Percentiles rank a stretch among this genome's conserved stretches.
Evolutionary conservation across 2,329 filamentous ascomycete genomes (phyloP).

Genomic region (Metarhizium robertsii): DNA sequence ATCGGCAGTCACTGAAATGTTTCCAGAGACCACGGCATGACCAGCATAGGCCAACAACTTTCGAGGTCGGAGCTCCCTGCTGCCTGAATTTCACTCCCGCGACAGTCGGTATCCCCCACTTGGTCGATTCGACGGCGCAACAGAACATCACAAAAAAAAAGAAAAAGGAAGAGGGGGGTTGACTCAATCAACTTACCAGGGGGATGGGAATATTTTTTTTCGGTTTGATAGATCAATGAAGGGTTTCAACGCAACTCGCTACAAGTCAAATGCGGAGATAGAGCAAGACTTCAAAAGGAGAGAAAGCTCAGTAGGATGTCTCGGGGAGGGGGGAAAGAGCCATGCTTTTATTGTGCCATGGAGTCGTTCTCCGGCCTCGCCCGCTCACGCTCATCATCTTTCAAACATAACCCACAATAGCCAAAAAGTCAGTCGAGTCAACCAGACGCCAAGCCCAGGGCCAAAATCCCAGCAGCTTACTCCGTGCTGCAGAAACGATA

Average conservation of each 20-base stretch:
- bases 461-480: background rate
- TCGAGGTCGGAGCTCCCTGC: background rate
- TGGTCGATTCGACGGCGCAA: background rate
- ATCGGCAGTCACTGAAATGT: background rate
- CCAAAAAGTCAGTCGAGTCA: constrained; percentile 2
- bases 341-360: constrained; percentile 10
- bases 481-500: background rate
- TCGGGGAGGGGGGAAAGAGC: constrained; percentile 9
- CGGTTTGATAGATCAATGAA: constrained; percentile 9
- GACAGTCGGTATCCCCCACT: background rate
- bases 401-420: constrained; percentile 4
- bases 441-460: constrained; percentile 1
- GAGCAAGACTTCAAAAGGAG: constrained; percentile 15
- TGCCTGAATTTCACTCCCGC: background rate
- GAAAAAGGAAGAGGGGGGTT: background rate
- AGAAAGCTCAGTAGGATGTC: constrained; percentile 12
- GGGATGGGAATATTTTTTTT: constrained; percentile 9
- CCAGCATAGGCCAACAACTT: background rate
- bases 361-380: constrained; percentile 4
- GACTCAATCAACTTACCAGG: constrained; percentile 16
- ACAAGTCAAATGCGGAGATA: constrained; percentile 14
- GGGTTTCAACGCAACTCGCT: constrained; percentile 19
- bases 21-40: background rate
- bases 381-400: background rate
- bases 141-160: background rate